Evolutionary conservation across 805 yeast genomes (phyloP).

Genomic region (Sugiyamaella lignohabitans): DNA sequence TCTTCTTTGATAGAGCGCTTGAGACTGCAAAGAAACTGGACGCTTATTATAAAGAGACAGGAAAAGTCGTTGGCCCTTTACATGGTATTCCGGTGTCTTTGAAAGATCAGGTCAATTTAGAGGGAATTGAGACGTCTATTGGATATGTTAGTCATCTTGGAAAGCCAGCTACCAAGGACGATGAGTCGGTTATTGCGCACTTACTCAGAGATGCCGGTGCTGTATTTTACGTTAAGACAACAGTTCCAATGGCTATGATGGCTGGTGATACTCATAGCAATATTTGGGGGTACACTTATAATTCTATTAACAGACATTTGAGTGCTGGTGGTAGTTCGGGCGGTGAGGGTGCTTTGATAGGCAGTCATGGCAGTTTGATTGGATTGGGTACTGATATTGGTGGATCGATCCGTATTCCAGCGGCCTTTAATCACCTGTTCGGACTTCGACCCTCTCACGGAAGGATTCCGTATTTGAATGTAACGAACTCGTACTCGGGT

Average conservation of each 20-base stretch:
- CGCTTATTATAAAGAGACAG: conserved; percentile 40
- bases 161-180: conserved; percentile 43
- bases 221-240: conserved; percentile 49
- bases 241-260: conserved; percentile 47
- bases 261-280: conserved; percentile 41
- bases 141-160: conserved; percentile 45
- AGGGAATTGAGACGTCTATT: conserved; percentile 58
- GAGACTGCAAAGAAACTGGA: conserved; percentile 51
- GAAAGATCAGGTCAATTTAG: conserved; percentile 49
- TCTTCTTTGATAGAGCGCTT: conserved; percentile 53
- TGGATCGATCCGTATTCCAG: conserved; percentile 47
- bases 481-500: conserved; percentile 33
- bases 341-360: conserved; percentile 47
- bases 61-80: conserved; percentile 51
- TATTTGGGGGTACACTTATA: conserved; percentile 42
- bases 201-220: conserved; percentile 44
- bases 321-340: conserved; percentile 53
- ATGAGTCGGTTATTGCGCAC: conserved; percentile 35
- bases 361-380: conserved; percentile 40
- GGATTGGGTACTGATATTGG: conserved; percentile 54
- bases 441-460: conserved; percentile 45
- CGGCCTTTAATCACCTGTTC: conserved; percentile 39
- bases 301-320: conserved; percentile 39
- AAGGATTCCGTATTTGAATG: conserved; percentile 21
- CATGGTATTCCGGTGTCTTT: conserved; percentile 64